A percentile compares a stretch with the other conserved stretches of the same genome.
These are phyloP conservation scores for Luffa aegyptiaca DNA, from an alignment of 306 rosid genomes.

Conservation along the genomic window DNA sequence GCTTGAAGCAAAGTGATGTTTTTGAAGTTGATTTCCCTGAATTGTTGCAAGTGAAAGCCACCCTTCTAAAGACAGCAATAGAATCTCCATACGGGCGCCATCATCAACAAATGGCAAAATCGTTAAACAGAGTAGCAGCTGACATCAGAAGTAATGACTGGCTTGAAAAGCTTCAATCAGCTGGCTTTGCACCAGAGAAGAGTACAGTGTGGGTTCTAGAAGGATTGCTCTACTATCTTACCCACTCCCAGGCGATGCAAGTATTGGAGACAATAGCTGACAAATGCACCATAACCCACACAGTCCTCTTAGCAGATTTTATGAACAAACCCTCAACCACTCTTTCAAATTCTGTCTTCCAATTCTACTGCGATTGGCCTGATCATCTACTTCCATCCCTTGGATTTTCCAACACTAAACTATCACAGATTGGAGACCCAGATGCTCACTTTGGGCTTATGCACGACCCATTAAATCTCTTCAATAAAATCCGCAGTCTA, in stretches of 20 bases:
- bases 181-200: constrained; percentile 77
- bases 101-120: constrained; percentile 39
- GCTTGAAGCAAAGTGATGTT: constrained; percentile 79
- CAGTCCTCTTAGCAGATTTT: constrained; percentile 84
- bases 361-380: constrained; percentile 98
- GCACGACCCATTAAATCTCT: constrained; percentile 65
- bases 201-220: constrained; percentile 88
- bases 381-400: constrained; percentile 89
- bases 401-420: constrained; percentile 63
- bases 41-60: constrained; percentile 60
- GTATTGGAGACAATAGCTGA: constrained; percentile 66
- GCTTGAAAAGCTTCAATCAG: constrained; percentile 70
- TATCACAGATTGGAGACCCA: constrained; percentile 95
- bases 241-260: constrained; percentile 70
- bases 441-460: constrained; percentile 91
- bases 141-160: constrained; percentile 72
- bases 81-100: constrained; percentile 42
- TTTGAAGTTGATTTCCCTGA: constrained; percentile 77
- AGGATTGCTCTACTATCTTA: constrained; percentile 77
- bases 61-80: constrained; percentile 64
- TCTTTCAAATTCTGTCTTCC: constrained; percentile 57
- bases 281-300: constrained; percentile 52
- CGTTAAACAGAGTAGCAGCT: constrained; percentile 73
- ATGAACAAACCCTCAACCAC: constrained; percentile 88
- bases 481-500: constrained; percentile 76